These are phyloP conservation scores for Oryza longistaminata DNA, from an alignment of 176 grass and related monocot genomes.

Conservation along the genomic window DNA sequence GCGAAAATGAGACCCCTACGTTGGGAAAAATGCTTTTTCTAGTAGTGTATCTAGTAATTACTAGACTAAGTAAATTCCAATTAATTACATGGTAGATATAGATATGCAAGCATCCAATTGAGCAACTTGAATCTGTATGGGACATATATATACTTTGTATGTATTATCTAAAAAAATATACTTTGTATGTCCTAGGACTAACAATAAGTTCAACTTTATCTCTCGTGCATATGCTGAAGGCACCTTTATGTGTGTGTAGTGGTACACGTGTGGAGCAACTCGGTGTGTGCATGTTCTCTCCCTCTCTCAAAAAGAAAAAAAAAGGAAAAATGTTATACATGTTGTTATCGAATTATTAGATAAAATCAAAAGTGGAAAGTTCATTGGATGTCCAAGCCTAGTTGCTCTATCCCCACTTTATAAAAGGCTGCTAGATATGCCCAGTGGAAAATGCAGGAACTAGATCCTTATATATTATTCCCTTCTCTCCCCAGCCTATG, in stretches of 20 bases:
- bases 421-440: background rate
- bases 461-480: background rate
- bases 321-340: too few relatives aligned
- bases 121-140: background rate
- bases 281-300: background rate
- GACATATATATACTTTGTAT: background rate
- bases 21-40: too few relatives aligned
- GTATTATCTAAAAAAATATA: too few relatives aligned
- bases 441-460: background rate
- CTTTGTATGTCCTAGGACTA: background rate
- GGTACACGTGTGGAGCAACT: background rate
- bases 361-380: background rate
- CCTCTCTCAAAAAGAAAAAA: too few relatives aligned
- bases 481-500: background rate
- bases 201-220: background rate
- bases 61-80: too few relatives aligned
- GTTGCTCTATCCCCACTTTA: background rate
- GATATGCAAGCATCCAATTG: background rate
- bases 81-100: too few relatives aligned
- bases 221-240: background rate
- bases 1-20: too few relatives aligned
- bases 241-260: too few relatives aligned
- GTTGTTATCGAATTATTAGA: background rate
- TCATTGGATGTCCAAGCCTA: background rate
- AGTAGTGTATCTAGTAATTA: too few relatives aligned